Conservation (phyloP, 2,329 filamentous ascomycete genomes). For the Chaetomiaceae sp. region DNA sequence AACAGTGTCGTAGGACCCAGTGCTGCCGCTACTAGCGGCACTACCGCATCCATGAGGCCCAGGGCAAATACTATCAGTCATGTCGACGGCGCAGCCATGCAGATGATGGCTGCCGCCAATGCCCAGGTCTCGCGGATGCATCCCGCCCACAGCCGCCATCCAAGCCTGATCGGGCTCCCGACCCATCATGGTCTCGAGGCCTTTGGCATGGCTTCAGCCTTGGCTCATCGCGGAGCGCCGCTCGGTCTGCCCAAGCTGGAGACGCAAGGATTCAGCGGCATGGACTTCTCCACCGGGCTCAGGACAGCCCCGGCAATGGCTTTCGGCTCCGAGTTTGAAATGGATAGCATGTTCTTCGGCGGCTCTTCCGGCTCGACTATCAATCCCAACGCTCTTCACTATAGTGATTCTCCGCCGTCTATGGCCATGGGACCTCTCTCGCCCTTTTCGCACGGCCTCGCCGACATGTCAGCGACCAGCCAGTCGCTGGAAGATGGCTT, state of each 20-base stretch:
- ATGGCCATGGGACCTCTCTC: conserved; percentile 60
- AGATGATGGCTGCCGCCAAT: conserved; percentile 62
- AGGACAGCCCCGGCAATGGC: conserved; percentile 70
- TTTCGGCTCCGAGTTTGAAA: conserved; percentile 63
- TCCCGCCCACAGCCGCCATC: conserved; percentile 63
- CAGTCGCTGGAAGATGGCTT: conserved; percentile 70
- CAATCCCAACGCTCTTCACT: conserved; percentile 74
- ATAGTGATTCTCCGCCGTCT: conserved; percentile 70
- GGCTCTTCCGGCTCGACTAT: conserved; percentile 61
- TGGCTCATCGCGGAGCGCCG: conserved; percentile 61
- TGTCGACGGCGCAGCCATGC: conserved; percentile 72
- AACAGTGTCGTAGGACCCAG: conserved; percentile 71
- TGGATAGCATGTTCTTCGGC: conserved; percentile 67
- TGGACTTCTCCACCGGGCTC: conserved; percentile 64
- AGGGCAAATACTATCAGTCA: conserved; percentile 96
- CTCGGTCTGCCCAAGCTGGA: conserved; percentile 79
- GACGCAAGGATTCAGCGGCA: conserved; percentile 62
- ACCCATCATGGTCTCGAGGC: conserved; percentile 52
- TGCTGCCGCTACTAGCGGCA: conserved; percentile 41
- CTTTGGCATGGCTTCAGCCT: conserved; percentile 66
- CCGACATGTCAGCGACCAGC: conserved; percentile 50
- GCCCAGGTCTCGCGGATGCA: conserved; percentile 48
- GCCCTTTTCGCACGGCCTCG: conserved; percentile 52
- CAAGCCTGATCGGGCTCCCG: conserved; percentile 66
- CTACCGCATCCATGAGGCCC: conserved; percentile 66